These are phyloP conservation scores for Basipetospora chlamydospora DNA, from an alignment of 2,329 filamentous ascomycete genomes.

Conservation along the genomic window DNA sequence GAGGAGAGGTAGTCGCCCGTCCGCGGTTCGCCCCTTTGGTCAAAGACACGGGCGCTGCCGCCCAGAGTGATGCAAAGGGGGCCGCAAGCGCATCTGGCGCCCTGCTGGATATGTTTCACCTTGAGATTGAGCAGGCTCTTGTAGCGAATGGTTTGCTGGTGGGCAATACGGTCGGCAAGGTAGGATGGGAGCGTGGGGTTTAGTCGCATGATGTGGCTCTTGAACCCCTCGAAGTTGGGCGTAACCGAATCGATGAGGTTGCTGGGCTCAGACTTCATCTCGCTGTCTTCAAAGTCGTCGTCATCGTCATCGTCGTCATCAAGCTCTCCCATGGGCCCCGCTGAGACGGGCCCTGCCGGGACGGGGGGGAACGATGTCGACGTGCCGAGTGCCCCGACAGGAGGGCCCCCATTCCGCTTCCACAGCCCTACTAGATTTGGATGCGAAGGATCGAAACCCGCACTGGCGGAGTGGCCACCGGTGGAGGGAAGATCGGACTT, in stretches of 20 bases:
- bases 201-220: constrained; percentile 53
- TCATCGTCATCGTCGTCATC: constrained; percentile 44
- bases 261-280: constrained; percentile 45
- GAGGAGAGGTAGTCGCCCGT: constrained; percentile 43
- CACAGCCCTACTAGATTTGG: constrained; percentile 34
- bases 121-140: constrained; percentile 58
- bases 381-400: constrained; percentile 32
- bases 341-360: background rate
- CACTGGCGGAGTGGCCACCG: constrained; percentile 12
- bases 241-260: constrained; percentile 52
- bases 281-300: constrained; percentile 45
- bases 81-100: constrained; percentile 46
- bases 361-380: background rate
- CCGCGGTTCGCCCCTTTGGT: constrained; percentile 43
- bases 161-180: constrained; percentile 67
- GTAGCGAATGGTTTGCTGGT: constrained; percentile 68
- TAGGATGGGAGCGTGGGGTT: constrained; percentile 56
- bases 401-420: constrained; percentile 38
- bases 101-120: constrained; percentile 52
- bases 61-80: constrained; percentile 51
- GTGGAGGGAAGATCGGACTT: constrained; percentile 36
- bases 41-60: constrained; percentile 48
- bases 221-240: constrained; percentile 64
- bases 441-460: constrained; percentile 19
- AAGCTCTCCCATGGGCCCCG: constrained; percentile 16